Evolutionary conservation across 768 basidiomycete species (phyloP).

Genomic region (Suillus clintonianus): DNA sequence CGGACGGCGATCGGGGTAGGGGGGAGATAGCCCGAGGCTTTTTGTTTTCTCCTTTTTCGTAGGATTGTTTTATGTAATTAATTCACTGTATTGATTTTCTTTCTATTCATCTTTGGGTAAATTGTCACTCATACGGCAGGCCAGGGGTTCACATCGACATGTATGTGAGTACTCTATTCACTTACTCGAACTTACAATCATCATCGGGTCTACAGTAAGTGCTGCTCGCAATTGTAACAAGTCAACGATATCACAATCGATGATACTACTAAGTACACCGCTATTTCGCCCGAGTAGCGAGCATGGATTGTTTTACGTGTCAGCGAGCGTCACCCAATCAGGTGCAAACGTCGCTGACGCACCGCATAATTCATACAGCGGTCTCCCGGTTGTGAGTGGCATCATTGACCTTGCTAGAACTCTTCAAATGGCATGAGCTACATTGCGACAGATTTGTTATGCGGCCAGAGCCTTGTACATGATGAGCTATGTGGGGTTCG

Average conservation of each 20-base stretch:
- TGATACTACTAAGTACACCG: not conserved
- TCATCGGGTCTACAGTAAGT: not conserved
- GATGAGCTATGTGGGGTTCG: not conserved
- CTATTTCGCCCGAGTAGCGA: no score
- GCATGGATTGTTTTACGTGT: not conserved
- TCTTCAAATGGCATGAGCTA: not conserved
- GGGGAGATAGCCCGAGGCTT: conserved; percentile 41
- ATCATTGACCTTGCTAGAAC: not conserved
- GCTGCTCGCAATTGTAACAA: not conserved
- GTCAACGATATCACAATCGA: not conserved
- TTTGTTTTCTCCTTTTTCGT: conserved; percentile 23
- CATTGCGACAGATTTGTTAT: not conserved
- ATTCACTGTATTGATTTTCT: conserved; percentile 28
- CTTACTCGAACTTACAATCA: not conserved
- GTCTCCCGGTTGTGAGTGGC: not conserved
- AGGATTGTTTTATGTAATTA: conserved; percentile 35
- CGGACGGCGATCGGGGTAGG: conserved; percentile 59
- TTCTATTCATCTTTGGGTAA: conserved; percentile 1
- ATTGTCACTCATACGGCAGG: not conserved
- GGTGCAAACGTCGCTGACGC: not conserved
- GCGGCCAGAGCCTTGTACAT: not conserved
- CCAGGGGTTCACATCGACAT: not conserved
- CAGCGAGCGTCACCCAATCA: not conserved
- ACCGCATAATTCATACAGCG: no score
- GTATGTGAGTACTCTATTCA: not conserved